These are phyloP conservation scores for Dioscorea dumetorum DNA, from an alignment of 106 monocot species.

Conservation along the genomic window DNA sequence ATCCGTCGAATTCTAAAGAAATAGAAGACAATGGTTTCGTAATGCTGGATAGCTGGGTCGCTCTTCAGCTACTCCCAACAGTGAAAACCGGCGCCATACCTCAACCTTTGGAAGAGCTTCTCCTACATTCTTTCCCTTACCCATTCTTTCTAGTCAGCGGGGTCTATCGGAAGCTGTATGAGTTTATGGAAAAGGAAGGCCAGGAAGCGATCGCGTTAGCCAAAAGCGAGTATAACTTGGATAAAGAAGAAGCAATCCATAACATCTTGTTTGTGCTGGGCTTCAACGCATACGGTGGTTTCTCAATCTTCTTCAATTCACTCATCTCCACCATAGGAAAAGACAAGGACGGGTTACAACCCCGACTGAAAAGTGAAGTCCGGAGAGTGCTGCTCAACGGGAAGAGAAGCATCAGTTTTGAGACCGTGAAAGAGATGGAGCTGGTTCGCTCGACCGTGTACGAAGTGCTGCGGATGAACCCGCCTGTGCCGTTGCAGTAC, in stretches of 20 bases:
- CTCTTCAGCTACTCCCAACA: conserved; percentile 55
- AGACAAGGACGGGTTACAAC: conserved; percentile 25
- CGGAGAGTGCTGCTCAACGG: conserved; percentile 14
- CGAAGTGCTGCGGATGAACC: conserved; percentile 63
- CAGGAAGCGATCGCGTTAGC: conserved; percentile 23
- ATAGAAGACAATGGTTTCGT: conserved; percentile 20
- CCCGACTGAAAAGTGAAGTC: conserved; percentile 35
- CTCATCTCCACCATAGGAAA: conserved; percentile 41
- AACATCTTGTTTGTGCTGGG: conserved; percentile 69
- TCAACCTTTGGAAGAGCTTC: conserved; percentile 55
- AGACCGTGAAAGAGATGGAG: conserved; percentile 47
- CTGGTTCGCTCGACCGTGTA: conserved; percentile 54
- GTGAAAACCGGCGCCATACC: conserved; percentile 24
- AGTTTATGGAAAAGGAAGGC: conserved; percentile 44
- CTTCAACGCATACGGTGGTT: conserved; percentile 85
- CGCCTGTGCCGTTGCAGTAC: conserved; percentile 72
- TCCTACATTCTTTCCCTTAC: conserved; percentile 62
- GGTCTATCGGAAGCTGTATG: conserved; percentile 45
- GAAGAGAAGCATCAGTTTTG: conserved; percentile 11
- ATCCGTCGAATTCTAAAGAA: conserved; percentile 16
- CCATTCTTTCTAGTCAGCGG: conserved; percentile 42
- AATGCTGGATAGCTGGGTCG: conserved; percentile 62
- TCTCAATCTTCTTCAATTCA: conserved; percentile 53
- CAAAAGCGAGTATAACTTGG: conserved; percentile 27
- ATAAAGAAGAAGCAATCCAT: conserved; percentile 52